Evolutionary conservation across 768 basidiomycete species (phyloP).

Genomic region (Cyathus striatus): DNA sequence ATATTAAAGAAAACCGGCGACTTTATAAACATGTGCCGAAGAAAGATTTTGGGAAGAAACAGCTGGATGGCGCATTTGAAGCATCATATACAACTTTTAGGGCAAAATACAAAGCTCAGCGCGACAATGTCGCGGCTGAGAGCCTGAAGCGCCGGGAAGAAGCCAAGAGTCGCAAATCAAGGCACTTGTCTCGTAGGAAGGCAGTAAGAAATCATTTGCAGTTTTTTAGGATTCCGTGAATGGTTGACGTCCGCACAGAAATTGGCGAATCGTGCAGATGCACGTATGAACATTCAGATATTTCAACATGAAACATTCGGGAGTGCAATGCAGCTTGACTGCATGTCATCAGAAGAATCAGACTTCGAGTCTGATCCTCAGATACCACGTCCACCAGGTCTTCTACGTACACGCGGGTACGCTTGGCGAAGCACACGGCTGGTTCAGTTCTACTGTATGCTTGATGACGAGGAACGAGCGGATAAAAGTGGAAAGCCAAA

Average conservation of each 20-base stretch:
- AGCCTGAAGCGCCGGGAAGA: conserved; percentile 51
- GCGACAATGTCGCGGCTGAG: conserved; percentile 38
- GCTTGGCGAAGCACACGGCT: conserved; percentile 68
- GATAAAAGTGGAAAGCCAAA: conserved; percentile 46
- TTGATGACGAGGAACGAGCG: conserved; percentile 53
- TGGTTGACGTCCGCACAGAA: conserved; percentile 40
- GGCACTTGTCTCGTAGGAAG: conserved; percentile 59
- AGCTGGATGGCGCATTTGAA: conserved; percentile 59
- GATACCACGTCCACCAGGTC: conserved; percentile 20
- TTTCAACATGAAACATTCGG: conserved; percentile 67
- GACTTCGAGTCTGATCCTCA: conserved; percentile 38
- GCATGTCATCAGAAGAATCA: conserved; percentile 81
- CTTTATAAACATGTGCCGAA: conserved; percentile 60
- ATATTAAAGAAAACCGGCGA: conserved; percentile 51
- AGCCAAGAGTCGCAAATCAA: conserved; percentile 53
- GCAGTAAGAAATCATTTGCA: conserved; percentile 35
- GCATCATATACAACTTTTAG: conserved; percentile 66
- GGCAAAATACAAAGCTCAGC: conserved; percentile 61
- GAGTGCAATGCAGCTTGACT: conserved; percentile 65
- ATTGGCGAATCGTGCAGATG: conserved; percentile 58
- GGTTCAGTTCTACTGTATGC: conserved; percentile 49
- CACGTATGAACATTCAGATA: conserved; percentile 43
- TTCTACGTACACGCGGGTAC: conserved; percentile 52
- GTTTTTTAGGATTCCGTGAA: neutral
- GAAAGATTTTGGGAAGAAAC: conserved; percentile 61